Evolutionary conservation across 164 flowering plant genomes (phyloP), one percentile per base, ranked within the genome.

Genomic region (Kalanchoe fedtschenkoi): DNA sequence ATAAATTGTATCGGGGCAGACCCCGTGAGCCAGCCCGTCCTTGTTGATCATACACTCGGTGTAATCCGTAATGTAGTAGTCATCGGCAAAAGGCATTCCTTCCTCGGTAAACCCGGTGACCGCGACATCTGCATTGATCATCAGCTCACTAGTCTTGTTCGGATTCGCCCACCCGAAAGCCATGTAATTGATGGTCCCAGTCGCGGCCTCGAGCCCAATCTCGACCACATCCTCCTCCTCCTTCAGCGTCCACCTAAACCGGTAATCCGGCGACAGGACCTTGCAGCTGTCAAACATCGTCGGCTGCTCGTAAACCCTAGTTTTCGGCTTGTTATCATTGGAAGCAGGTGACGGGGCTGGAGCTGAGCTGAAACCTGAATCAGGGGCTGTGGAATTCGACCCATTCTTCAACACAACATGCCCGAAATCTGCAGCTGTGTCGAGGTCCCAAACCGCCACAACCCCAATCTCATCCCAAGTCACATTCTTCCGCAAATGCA

Each of bases 141-240:
- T 93, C 32, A 73, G 68, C 46, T 76, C 74, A 0, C 75, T 62
- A 4, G 78, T 34, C 1, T 83, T 55, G 32, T 64, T 67, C 2
- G 87, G 92, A 55, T 81, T 68, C 0, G 95, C 95, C 99, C 99
- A 93, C 13, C 99, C 99, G 37, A 93, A 93, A 0, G 89, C 96
- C 97, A 93, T 74, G 62, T 90, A 93, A 39, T 81, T 71, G 70
- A 71, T 82, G 13, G 72, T 68, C 21, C 73, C 79, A 11, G 75
- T 76, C 5, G 74, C 87, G 1, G 92, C 97, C 73, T 93, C 99
- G 61, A 93, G 75, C 0, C 95, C 99, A 28, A 93, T 81, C 57
- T 90, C 96, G 43, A 93, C 78, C 62, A 55, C 59, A 62, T 73
- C 68, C 24, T 66, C 71, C 22, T 72, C 80, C 8, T 65, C 72